These are phyloP conservation scores for Ilyonectria mors-panacis DNA, from an alignment of 2,329 filamentous ascomycete genomes.

Conservation along the genomic window DNA sequence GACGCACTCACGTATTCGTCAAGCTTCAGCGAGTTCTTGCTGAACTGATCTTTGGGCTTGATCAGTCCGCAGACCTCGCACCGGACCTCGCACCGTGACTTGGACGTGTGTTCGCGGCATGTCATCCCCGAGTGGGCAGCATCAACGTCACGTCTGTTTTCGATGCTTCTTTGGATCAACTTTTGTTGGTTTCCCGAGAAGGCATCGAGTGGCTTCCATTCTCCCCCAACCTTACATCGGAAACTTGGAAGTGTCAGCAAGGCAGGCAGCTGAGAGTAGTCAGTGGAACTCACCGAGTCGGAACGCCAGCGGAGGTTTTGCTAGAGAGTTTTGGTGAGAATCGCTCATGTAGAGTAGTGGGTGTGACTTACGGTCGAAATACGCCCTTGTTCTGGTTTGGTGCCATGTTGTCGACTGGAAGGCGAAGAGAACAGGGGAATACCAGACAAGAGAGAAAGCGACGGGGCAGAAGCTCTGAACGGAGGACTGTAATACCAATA, in stretches of 20 bases:
- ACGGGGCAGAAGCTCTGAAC: background rate
- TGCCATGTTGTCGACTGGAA: conserved; percentile 13
- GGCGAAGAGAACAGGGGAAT: background rate
- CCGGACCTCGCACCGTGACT: conserved; percentile 42
- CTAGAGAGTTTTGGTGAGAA: conserved; percentile 21
- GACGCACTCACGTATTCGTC: conserved; percentile 50
- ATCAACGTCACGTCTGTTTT: conserved; percentile 35
- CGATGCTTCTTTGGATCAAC: conserved; percentile 40
- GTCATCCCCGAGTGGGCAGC: conserved; percentile 54
- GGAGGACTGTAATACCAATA: background rate
- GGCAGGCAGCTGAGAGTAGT: too few species aligned
- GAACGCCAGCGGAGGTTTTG: conserved; percentile 4
- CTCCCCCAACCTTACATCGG: conserved; percentile 55
- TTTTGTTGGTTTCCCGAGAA: conserved; percentile 55
- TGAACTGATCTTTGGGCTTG: conserved; percentile 50
- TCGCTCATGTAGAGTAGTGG: background rate
- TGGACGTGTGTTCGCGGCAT: conserved; percentile 53
- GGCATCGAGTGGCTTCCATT: conserved; percentile 51
- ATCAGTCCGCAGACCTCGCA: conserved; percentile 52
- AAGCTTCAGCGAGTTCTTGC: conserved; percentile 45
- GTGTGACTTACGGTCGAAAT: conserved; percentile 33
- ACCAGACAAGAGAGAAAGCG: background rate
- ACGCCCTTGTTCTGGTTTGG: conserved; percentile 31
- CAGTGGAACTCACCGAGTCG: conserved; percentile 28
- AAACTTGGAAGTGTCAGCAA: conserved; percentile 44